Conservation (phyloP, 768 basidiomycete genomes). For the Boletus speciosus region DNA sequence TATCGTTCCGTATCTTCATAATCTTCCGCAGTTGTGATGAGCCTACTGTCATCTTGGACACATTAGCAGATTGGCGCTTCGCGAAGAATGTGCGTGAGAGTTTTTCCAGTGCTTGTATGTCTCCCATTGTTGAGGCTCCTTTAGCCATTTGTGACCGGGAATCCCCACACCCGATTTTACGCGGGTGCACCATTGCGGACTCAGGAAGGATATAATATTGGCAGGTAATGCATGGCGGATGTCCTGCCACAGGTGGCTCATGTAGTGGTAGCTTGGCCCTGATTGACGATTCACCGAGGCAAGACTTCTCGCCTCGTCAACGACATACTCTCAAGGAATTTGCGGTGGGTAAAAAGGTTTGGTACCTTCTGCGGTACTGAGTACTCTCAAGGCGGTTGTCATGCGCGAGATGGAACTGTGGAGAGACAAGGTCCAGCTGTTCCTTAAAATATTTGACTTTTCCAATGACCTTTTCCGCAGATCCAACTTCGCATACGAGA, state of each 20-base stretch:
- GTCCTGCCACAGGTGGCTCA: slow-evolving; percentile 1
- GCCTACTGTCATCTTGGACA: slow-evolving; percentile 81
- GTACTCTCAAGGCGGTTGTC: slow-evolving; percentile 56
- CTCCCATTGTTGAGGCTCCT: not conserved
- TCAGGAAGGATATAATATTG: slow-evolving; percentile 86
- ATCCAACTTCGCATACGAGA: slow-evolving; percentile 89
- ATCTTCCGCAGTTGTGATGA: slow-evolving; percentile 64
- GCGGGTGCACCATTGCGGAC: slow-evolving; percentile 90
- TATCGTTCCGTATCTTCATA: slow-evolving; percentile 1
- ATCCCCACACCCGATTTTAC: slow-evolving; percentile 79
- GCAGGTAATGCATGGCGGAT: slow-evolving; percentile 50
- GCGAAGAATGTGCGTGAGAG: slow-evolving; percentile 61
- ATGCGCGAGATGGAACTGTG: slow-evolving; percentile 97
- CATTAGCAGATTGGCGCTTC: slow-evolving; percentile 84
- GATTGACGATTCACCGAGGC: slow-evolving; percentile 76
- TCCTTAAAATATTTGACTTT: not conserved
- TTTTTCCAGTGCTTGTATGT: not conserved
- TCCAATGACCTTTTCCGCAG: slow-evolving; percentile 32
- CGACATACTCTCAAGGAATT: slow-evolving; percentile 93
- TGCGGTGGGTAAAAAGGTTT: slow-evolving; percentile 43
- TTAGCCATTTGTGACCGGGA: slow-evolving; percentile 67
- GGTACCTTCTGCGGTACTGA: slow-evolving; percentile 2
- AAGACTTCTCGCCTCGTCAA: slow-evolving; percentile 85
- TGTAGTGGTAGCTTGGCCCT: slow-evolving; percentile 59
- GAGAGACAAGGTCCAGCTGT: slow-evolving; percentile 71